Base-by-base conservation (phyloP, 164 flowering plant genomes). In the Magnolia kwangsiensis region DNA sequence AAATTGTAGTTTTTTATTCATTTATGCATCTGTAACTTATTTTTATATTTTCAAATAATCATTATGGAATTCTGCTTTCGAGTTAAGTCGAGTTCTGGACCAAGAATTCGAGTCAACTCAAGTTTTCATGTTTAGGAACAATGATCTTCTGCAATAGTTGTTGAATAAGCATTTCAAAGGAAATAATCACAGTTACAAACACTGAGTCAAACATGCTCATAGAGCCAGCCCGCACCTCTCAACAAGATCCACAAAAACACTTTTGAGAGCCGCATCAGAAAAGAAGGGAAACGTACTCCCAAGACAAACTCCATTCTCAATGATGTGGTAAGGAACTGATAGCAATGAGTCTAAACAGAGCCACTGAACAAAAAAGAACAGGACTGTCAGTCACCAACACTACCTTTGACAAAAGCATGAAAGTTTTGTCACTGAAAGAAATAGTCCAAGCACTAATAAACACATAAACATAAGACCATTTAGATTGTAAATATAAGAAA, bases 331-430 rank as follows among this genome's bases (percentile, higher is more conserved):
- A 23, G 93, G 95, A 64, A 91, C 77, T 11, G 90, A 87, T 76
- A 94, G 71, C 37, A 92, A 76, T 58, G 90, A 88, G 77, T 92
- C 97, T 63, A 92, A 78, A 84, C 98, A 92, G 64, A 82, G 84
- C 99, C 99, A 96, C 98, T 92, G 89, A 69, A 89, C 20, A 72
- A 83, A 27, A 16, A 77, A 77, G 8, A 83, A 63, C 27, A 82
- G n/a, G 65, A 50, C n/a, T 66, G 77, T 79, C 63, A 85, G 76
- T 69, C 67, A 29, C 75, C 75, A 14, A 59, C 20, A 8, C 16
- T 29, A 73, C 31, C 13, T 8, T 68, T 27, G 27, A 27, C 49
- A 68, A 14, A 24, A 29, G 50, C 8, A 19, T 68, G 31, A 19
- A 27, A 68, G 13, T 67, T 27, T 29, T 24, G 45, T 31, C n/a